Conservation (phyloP, 208 protist species). For the Leishmania major region DNA sequence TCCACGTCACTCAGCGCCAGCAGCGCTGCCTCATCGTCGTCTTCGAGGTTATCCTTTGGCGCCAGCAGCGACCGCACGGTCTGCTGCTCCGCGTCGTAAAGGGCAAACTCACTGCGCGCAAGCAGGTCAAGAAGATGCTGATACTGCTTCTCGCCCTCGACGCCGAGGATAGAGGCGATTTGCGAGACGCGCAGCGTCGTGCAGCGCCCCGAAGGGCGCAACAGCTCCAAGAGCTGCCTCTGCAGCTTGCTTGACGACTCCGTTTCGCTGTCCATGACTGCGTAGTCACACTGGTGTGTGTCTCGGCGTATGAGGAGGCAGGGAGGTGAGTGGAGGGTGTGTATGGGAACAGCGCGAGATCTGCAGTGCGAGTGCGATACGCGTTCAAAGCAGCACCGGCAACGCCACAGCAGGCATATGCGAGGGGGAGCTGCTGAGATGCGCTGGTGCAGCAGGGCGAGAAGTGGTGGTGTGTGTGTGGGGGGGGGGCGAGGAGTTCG, state of each 20-base stretch:
- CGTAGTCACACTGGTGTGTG: background rate
- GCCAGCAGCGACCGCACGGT: constrained; percentile 19
- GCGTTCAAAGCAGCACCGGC: background rate
- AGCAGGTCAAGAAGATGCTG: constrained; percentile 20
- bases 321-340: background rate
- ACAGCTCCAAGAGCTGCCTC: constrained; percentile 42
- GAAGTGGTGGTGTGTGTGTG: background rate
- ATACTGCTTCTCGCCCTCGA: constrained; percentile 23
- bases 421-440: background rate
- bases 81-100: constrained; percentile 27
- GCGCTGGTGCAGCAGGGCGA: background rate
- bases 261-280: constrained; percentile 53
- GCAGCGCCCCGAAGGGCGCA: constrained; percentile 33
- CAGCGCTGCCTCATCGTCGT: constrained; percentile 24
- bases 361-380: background rate
- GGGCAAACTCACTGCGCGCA: constrained; percentile 14
- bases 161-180: constrained; percentile 50
- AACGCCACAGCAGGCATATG: background rate
- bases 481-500: background rate
- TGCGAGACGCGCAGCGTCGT: constrained; percentile 43
- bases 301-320: background rate
- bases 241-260: constrained; percentile 38
- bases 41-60: background rate
- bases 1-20: constrained; percentile 31
- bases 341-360: background rate